Evolutionary conservation across 2,329 filamentous ascomycete genomes (phyloP).

Genomic region (Colletotrichum sp.): DNA sequence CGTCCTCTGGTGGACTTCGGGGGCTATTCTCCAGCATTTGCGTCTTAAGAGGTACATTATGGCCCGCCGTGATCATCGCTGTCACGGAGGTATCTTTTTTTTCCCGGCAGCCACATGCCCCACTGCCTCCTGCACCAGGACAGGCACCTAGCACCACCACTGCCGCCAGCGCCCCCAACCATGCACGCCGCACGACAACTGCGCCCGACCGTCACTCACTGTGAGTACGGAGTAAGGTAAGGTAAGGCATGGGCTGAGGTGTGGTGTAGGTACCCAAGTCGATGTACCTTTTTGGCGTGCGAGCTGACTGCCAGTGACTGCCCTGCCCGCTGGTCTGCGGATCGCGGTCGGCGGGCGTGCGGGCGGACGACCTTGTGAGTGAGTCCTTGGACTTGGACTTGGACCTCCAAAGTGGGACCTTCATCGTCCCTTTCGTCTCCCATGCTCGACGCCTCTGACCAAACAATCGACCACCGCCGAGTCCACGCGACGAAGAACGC

Average conservation of each 20-base stretch:
- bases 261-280: background rate
- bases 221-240: background rate
- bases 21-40: background rate
- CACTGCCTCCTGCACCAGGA: background rate
- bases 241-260: background rate
- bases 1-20: background rate
- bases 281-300: background rate
- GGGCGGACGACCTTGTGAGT: background rate
- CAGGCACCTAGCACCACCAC: background rate
- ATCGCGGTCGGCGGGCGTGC: background rate
- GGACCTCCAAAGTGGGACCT: background rate
- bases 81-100: background rate
- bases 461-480: background rate
- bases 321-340: background rate
- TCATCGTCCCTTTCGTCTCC: constrained; percentile 1
- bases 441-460: background rate
- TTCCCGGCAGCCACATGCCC: background rate
- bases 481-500: constrained; percentile 11
- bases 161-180: background rate
- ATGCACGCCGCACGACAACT: background rate
- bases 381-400: background rate
- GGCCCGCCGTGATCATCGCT: background rate
- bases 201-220: background rate
- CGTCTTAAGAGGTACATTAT: background rate
- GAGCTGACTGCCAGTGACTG: background rate